Evolutionary conservation across 2,329 filamentous ascomycete species (phyloP).

Genomic region (Epichloe elymi): DNA sequence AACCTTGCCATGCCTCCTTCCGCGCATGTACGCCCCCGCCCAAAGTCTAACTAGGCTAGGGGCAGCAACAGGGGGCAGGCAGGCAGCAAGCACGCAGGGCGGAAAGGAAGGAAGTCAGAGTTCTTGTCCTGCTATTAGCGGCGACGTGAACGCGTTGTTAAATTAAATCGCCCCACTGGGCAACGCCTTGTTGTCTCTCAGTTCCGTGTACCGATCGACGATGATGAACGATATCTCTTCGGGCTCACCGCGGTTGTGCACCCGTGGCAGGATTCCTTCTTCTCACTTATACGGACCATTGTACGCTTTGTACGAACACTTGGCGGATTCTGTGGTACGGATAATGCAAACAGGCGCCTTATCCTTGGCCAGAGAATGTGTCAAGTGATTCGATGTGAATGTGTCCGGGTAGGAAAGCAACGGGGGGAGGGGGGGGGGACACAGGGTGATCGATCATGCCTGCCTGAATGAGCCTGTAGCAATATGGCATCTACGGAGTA

Average conservation of each 20-base stretch:
- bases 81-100: too few relatives aligned
- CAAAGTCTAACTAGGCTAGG: not conserved
- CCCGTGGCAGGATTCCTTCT: not conserved
- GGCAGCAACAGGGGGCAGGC: not conserved
- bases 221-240: not conserved
- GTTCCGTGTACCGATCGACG: not conserved
- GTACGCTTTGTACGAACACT: not conserved
- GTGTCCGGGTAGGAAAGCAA: not conserved
- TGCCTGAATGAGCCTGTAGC: not conserved
- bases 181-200: not conserved
- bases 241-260: not conserved
- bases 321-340: conserved; percentile 1
- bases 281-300: not conserved
- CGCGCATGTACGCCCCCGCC: not conserved
- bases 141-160: not conserved
- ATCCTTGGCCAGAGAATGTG: not conserved
- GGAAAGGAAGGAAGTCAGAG: too few relatives aligned
- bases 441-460: not conserved
- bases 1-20: not conserved
- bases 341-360: not conserved
- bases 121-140: not conserved
- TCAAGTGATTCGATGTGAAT: not conserved
- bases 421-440: too few relatives aligned
- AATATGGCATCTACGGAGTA: not conserved
- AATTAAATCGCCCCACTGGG: not conserved